Conservation (phyloP, 768 basidiomycete species). For the Podaxis sp. region DNA sequence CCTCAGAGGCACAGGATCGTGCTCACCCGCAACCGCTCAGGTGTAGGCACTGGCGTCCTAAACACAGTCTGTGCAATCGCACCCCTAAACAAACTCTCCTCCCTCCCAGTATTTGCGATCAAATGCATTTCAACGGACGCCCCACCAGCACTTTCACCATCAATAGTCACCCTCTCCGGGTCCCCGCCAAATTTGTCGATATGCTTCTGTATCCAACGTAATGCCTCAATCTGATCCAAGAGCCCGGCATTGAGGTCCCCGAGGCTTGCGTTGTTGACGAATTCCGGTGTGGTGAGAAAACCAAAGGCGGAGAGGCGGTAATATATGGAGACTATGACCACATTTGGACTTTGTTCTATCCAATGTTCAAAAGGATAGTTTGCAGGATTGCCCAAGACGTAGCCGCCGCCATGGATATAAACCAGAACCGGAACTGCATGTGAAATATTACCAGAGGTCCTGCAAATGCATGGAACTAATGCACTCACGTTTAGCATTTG, state of each 20-base stretch:
- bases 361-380: constrained; percentile 69
- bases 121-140: constrained; percentile 56
- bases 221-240: constrained; percentile 57
- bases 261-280: constrained; percentile 28
- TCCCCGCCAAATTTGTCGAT: constrained; percentile 67
- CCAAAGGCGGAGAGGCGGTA: constrained; percentile 65
- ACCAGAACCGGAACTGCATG: constrained; percentile 42
- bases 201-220: constrained; percentile 63
- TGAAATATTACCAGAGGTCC: background rate
- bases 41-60: constrained; percentile 46
- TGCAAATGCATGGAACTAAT: background rate
- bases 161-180: constrained; percentile 52
- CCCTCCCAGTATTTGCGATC: constrained; percentile 33
- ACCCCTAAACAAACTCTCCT: constrained; percentile 41
- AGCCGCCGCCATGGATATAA: constrained; percentile 55
- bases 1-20: background rate
- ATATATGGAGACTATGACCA: constrained; percentile 65
- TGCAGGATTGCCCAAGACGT: constrained; percentile 55
- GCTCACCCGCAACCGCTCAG: constrained; percentile 50
- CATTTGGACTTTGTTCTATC: constrained; percentile 60
- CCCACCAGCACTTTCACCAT: constrained; percentile 61
- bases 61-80: constrained; percentile 66
- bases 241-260: constrained; percentile 56
- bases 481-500: constrained; percentile 44
- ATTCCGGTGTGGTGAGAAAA: constrained; percentile 55